Percentiles rank a stretch among this genome's conserved stretches.
Conservation (phyloP, 1,139 yeast species). For the Candida sanyaensis region DNA sequence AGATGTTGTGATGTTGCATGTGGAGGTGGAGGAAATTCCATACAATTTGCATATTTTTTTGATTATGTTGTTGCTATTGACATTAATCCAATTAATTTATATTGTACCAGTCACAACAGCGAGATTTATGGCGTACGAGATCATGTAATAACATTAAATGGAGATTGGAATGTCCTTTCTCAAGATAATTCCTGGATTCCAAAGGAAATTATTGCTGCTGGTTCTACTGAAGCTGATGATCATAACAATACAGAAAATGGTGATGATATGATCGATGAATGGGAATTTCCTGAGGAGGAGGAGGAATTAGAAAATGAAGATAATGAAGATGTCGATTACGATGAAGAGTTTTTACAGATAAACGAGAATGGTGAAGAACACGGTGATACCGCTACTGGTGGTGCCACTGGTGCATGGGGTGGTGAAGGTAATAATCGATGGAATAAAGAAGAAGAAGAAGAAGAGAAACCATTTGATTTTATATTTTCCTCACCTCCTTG, state of each 20-base stretch:
- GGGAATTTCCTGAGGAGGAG: no score
- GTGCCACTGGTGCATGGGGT: no score
- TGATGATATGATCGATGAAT: constrained; percentile 7
- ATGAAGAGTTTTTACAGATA: no score
- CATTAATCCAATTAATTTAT: constrained; percentile 55
- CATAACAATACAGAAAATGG: constrained; percentile 9
- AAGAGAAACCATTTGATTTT: constrained; percentile 47
- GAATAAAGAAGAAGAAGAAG: not conserved
- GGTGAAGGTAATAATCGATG: no score
- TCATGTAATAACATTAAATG: constrained; percentile 47
- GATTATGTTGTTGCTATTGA: constrained; percentile 69
- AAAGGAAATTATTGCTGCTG: constrained; percentile 14
- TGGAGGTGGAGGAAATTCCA: constrained; percentile 95
- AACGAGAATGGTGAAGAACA: no score
- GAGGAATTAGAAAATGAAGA: no score
- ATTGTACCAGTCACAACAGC: constrained; percentile 75
- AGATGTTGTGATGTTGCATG: constrained; percentile 74
- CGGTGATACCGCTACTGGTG: no score
- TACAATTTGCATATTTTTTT: constrained; percentile 71
- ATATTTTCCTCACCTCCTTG: constrained; percentile 92
- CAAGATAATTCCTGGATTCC: constrained; percentile 15
- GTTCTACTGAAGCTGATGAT: constrained; percentile 11
- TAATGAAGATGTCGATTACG: no score
- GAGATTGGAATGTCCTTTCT: constrained; percentile 54
- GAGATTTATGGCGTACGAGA: constrained; percentile 62